Evolutionary conservation across 1,139 yeast genomes (phyloP), one percentile per base, ranked within the genome.

Genomic region (Yamadazyma kanchanaburiensis): DNA sequence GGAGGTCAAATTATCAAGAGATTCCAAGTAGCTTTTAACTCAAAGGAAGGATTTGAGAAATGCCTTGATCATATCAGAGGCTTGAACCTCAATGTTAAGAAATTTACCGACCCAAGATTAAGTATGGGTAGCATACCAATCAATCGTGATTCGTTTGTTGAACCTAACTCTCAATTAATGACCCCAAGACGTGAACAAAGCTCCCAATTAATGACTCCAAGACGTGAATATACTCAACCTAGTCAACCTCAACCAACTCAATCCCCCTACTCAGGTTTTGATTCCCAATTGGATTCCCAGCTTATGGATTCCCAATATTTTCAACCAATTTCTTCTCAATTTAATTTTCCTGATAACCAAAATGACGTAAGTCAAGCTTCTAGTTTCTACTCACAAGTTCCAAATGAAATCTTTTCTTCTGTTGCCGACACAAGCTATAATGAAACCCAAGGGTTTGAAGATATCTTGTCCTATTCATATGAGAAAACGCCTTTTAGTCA

Each of bases 21-120:
- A 20, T 43, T 40, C 27, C 48, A 43, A 32, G 14, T 43, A 4
- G 35, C 35, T 1, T 43, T 43, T 27, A 25, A 24, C 4, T 24
- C 24, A 4, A 22, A 22, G 10, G 23, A 22, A 2, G 37, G 33
- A 22, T 35, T 25, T 18, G 19, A 26, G n/a, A 23, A 18, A 16
- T 38, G 42, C 22, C 25, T 21, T 12, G 23, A 31, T 7, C 27
- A 27, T 8, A 22, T 30, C 9, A 25, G 16, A 12, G 25, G 28
- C 11, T 25, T 34, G 13, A 25, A 27, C 2, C 19, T 34, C 10
- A 14, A 12, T 4, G 9, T 21, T 9, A 30, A 22, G 20, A 15
- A 12, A 14, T 10, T 10, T 18, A 18, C 9, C 9, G 20, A 18
- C 10, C 20, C 20, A 8, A 18, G 20, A 18, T 18, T 18, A 10